Evolutionary conservation across 495 filamentous ascomycete genomes (phyloP).

Genomic region (Recurvomyces mirabilis): DNA sequence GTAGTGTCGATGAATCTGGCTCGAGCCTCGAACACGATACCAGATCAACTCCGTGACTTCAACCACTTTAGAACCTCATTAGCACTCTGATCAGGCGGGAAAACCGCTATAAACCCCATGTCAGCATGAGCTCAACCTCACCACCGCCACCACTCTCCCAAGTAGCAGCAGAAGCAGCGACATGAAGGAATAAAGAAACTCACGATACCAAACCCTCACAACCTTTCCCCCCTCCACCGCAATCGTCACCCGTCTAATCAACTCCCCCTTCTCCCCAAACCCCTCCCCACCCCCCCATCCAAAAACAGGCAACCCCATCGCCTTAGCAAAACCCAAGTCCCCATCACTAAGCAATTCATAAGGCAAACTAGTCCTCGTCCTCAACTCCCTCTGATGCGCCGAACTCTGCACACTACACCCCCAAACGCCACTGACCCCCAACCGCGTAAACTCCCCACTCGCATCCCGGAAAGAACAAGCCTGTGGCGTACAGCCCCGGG

Average conservation of each 20-base stretch:
- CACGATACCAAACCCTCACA: conserved; percentile 26
- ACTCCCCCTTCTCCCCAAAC: too few species aligned
- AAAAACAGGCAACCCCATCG: conserved; percentile 20
- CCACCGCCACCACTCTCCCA: too few species aligned
- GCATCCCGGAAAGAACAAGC: conserved; percentile 27
- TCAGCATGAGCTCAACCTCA: too few species aligned
- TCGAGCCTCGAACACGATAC: too few species aligned
- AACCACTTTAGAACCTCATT: conserved; percentile 23
- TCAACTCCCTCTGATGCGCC: conserved; percentile 23
- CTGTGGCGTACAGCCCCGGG: conserved; percentile 28
- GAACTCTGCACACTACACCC: conserved; percentile 23
- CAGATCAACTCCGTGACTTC: conserved; percentile 6
- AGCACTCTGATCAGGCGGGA: conserved; percentile 25
- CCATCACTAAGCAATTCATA: conserved; percentile 27
- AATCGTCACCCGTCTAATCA: conserved; percentile 24
- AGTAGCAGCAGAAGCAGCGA: too few species aligned
- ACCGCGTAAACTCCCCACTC: conserved; percentile 4
- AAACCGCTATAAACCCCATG: too few species aligned
- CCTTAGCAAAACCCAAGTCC: conserved; percentile 19
- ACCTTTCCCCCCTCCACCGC: conserved; percentile 23
- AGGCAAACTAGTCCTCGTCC: conserved; percentile 20
- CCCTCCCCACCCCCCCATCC: conserved; percentile 23
- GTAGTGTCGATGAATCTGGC: too few species aligned
- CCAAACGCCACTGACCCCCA: conserved; percentile 20
- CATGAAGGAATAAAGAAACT: too few species aligned